Conservation (phyloP, 177 flowering plant genomes). For the Tripterygium wilfordii region DNA sequence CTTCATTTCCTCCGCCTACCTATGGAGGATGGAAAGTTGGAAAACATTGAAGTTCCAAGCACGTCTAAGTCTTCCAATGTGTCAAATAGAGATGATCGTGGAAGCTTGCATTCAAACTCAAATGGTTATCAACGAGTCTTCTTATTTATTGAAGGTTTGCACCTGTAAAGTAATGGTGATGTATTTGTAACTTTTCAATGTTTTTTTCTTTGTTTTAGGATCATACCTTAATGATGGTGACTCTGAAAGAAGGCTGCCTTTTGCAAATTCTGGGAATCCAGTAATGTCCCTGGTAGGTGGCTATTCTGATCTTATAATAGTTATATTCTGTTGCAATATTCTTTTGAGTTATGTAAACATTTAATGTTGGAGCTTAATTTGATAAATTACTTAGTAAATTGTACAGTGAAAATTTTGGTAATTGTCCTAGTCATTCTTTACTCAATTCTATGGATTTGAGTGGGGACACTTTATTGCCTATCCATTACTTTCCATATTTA, state of each 20-base stretch:
- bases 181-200: not conserved
- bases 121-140: constrained; percentile 55
- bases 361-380: not conserved
- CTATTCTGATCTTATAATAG: too few species aligned
- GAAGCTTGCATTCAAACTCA: constrained; percentile 28
- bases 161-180: not conserved
- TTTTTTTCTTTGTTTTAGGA: constrained; percentile 26
- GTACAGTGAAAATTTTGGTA: too few species aligned
- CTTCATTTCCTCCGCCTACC: constrained; percentile 91
- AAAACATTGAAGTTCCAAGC: constrained; percentile 67
- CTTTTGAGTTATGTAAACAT: not conserved
- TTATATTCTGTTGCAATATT: not conserved
- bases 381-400: too few species aligned
- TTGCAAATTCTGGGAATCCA: constrained; percentile 79
- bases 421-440: too few species aligned
- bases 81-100: constrained; percentile 26
- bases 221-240: constrained; percentile 24
- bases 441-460: too few species aligned
- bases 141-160: constrained; percentile 1
- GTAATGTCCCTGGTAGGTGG: constrained; percentile 82
- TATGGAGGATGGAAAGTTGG: constrained; percentile 66
- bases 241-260: constrained; percentile 59
- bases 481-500: too few species aligned
- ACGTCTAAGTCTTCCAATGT: constrained; percentile 23
- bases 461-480: too few species aligned